A percentile compares a stretch with the other conserved stretches of the same genome.
These are phyloP conservation scores for Mucuna pruriens DNA, from an alignment of 306 rosid genomes.

Conservation along the genomic window DNA sequence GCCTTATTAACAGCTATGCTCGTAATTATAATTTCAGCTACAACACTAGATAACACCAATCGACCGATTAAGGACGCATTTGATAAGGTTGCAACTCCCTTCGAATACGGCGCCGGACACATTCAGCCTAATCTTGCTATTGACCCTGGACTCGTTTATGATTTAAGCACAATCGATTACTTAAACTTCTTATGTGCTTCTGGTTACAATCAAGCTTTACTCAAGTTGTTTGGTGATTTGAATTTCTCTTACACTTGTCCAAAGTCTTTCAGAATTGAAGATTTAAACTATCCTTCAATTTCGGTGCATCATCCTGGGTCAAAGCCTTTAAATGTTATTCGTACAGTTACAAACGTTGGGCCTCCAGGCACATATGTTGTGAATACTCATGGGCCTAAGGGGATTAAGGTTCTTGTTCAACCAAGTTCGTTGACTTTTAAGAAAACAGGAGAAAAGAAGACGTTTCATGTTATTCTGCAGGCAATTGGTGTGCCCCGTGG, in stretches of 20 bases:
- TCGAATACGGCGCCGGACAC: conserved; percentile 62
- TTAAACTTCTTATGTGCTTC: conserved; percentile 58
- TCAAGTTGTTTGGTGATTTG: conserved; percentile 1
- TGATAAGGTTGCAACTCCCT: conserved; percentile 48
- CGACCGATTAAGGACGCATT: conserved; percentile 35
- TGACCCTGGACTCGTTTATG: conserved; percentile 66
- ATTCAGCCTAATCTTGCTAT: conserved; percentile 53
- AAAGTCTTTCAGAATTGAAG: conserved; percentile 27
- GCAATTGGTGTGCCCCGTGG: neutral
- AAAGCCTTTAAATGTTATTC: conserved; percentile 26
- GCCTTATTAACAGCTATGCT: neutral
- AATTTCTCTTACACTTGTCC: conserved; percentile 33
- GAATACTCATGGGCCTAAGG: conserved; percentile 34
- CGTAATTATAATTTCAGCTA: conserved; percentile 44
- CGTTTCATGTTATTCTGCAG: conserved; percentile 42
- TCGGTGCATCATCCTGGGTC: conserved; percentile 28
- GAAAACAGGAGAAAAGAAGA: conserved; percentile 51
- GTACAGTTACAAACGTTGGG: conserved; percentile 62
- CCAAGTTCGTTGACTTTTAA: conserved; percentile 50
- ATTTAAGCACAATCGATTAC: conserved; percentile 46
- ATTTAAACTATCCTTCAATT: conserved; percentile 71
- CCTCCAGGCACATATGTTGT: conserved; percentile 53
- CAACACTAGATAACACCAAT: conserved; percentile 34
- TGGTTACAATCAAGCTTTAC: conserved; percentile 38
- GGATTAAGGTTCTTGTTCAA: conserved; percentile 43